Percentiles rank a stretch among this genome's conserved stretches.
Conservation (phyloP, 345 rosid genomes). For the Laguncularia racemosa region DNA sequence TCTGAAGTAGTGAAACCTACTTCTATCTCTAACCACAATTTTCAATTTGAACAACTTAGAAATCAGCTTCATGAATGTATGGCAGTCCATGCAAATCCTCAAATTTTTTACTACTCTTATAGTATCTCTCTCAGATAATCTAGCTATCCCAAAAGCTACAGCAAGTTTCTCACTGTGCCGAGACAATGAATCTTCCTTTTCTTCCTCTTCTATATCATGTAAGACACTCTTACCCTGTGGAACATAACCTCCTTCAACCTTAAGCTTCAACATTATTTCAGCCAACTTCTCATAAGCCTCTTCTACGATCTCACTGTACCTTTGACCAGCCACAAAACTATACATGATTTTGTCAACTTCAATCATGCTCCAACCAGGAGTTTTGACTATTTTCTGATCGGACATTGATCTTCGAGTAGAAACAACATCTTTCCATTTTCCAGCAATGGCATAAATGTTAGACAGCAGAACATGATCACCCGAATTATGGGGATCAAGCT, state of each 20-base stretch:
- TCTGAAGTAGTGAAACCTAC: slow-evolving; percentile 57
- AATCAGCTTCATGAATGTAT: slow-evolving; percentile 47
- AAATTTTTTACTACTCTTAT: slow-evolving; percentile 65
- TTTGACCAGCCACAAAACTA: slow-evolving; percentile 19
- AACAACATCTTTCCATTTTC: slow-evolving; percentile 37
- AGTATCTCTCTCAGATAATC: slow-evolving; percentile 40
- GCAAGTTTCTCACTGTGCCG: slow-evolving; percentile 27
- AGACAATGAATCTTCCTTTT: slow-evolving; percentile 16
- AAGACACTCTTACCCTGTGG: slow-evolving; percentile 16
- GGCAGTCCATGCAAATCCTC: slow-evolving; percentile 75
- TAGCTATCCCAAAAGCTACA: slow-evolving; percentile 45
- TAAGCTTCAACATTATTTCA: slow-evolving; percentile 12
- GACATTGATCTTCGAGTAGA: slow-evolving; percentile 35
- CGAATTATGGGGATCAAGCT: slow-evolving; percentile 29
- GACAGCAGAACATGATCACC: slow-evolving; percentile 37
- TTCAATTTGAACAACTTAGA: slow-evolving; percentile 39
- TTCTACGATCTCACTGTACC: background rate
- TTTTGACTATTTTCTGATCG: slow-evolving; percentile 26
- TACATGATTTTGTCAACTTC: slow-evolving; percentile 30
- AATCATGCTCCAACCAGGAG: slow-evolving; percentile 45
- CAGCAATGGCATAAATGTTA: slow-evolving; percentile 33
- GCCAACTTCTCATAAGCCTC: slow-evolving; percentile 23
- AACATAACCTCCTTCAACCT: slow-evolving; percentile 18
- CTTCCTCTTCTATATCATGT: slow-evolving; percentile 24
- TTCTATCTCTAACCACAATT: slow-evolving; percentile 62